Evolutionary conservation across 2,329 filamentous ascomycete genomes (phyloP).

Genomic region (Westerdykella ornata): DNA sequence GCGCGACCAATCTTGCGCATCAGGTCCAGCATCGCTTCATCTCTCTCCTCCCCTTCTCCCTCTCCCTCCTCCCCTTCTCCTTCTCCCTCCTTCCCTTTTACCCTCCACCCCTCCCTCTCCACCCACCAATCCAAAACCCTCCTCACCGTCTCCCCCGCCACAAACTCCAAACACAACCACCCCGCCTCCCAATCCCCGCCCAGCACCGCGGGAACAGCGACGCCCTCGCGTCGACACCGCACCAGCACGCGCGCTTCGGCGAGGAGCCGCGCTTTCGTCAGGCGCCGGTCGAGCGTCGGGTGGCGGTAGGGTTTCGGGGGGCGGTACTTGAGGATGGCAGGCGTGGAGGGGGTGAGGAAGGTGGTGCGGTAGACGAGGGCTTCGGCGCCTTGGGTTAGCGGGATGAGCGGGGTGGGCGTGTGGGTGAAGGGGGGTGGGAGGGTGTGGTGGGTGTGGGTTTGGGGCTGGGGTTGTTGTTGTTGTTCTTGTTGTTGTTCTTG

Average conservation of each 20-base stretch:
- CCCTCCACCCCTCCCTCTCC: conserved; percentile 31
- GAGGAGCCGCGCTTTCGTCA: conserved; percentile 80
- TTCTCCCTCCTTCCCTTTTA: conserved; percentile 22
- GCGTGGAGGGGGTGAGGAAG: conserved; percentile 61
- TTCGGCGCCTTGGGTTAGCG: conserved; percentile 92
- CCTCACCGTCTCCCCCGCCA: conserved; percentile 62
- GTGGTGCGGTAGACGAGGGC: conserved; percentile 84
- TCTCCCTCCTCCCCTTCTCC: conserved; percentile 14
- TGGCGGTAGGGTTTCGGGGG: conserved; percentile 89
- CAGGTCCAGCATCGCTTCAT: conserved; percentile 41
- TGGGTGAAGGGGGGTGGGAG: conserved; percentile 28
- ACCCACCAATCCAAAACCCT: conserved; percentile 63
- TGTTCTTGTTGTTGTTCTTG: conserved; percentile 8
- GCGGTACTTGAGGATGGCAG: conserved; percentile 83
- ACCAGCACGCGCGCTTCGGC: conserved; percentile 82
- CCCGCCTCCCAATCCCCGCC: conserved; percentile 56
- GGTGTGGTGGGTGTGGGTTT: too few relatives aligned
- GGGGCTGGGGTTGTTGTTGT: conserved; percentile 4
- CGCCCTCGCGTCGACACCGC: conserved; percentile 69
- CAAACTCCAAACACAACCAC: conserved; percentile 49
- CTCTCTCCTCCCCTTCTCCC: conserved; percentile 22
- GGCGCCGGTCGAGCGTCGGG: conserved; percentile 74
- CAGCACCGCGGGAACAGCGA: conserved; percentile 75
- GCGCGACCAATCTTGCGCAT: conserved; percentile 65
- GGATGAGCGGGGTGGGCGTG: conserved; percentile 53